Base-by-base conservation (phyloP, 2,329 filamentous ascomycete species). In the Dryadomyces quercus-mongolicae region DNA sequence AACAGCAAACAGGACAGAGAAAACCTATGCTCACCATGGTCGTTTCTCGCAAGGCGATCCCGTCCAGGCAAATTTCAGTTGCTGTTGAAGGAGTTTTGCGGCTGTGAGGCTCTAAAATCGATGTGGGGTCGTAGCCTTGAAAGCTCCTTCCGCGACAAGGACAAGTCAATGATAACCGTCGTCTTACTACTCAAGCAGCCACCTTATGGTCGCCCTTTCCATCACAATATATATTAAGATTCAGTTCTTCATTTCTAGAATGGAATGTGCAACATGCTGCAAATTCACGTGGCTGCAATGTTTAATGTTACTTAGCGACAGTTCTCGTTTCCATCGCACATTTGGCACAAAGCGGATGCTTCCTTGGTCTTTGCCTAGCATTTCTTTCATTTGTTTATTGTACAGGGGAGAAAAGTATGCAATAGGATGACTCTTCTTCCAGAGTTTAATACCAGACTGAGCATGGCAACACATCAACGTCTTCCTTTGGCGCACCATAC, bases 121-220 rank as follows among this genome's bases (percentile, higher is more conserved):
- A 51, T 54, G 56, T 57, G 56, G 56, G 56, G 56, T 51, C 15
- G 20, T 44, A 21, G 50, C 50, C 31, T 42, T n/a, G 38, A 40
- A 46, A 51, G 56, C 53, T 55, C 53, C 31, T 57, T 48, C 48
- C 34, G 22, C 15, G 25, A 31, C 25, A 31, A 31, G n/a, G n/a
- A n/a, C n/a, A 31, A 31, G 25, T 5, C 25, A 31, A 31, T 4
- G 25, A 5, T 31, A 31, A 31, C 36, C 13, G 7, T 38, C 7
- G 8, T 16, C 10, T 40, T 16, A 40, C 15, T 12, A 40, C 15
- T 16, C 8, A 40, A 40, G 15, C 36, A 12, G 15, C 15, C 10
- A 16, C 36, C 15, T 9, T 12, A 13, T 2, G 36, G 36, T 40
- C 36, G 36, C 36, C 15, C 36, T 40, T 40, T 40, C 36, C 15